Evolutionary conservation across 139 green algal genomes (phyloP).

Genomic region (Chlorella sp.): DNA sequence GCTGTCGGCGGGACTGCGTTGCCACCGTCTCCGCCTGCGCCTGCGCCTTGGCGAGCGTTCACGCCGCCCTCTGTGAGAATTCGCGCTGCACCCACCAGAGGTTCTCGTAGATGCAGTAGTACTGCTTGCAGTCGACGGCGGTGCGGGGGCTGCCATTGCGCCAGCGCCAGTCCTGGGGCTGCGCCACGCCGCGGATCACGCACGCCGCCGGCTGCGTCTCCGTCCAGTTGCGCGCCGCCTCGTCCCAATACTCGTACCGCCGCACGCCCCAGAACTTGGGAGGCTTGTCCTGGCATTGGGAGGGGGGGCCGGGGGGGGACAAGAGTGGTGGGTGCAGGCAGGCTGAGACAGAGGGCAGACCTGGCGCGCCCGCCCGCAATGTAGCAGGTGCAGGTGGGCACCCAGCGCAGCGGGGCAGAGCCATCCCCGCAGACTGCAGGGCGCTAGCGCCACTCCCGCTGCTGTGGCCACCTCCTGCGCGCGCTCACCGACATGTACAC

Average conservation of each 20-base stretch:
- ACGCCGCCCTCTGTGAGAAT: no score
- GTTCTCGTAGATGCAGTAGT: constrained; percentile 57
- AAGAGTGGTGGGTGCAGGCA: no score
- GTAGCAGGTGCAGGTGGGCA: not conserved
- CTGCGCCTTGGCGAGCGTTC: no score
- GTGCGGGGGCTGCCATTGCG: constrained; percentile 53
- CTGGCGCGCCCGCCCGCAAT: not conserved
- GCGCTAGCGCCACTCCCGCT: not conserved
- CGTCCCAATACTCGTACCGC: constrained; percentile 73
- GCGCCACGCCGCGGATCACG: constrained; percentile 24
- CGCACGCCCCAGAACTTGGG: constrained; percentile 40
- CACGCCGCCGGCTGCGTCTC: constrained; percentile 54
- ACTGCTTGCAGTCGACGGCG: constrained; percentile 51
- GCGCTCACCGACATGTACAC: constrained; percentile 24
- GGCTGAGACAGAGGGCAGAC: no score
- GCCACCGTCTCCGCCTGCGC: no score
- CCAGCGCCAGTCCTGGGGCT: constrained; percentile 43
- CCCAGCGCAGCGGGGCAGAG: not conserved
- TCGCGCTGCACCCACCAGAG: constrained; percentile 38
- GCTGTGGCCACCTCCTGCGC: not conserved
- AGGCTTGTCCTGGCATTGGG: not conserved
- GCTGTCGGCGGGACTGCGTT: no score
- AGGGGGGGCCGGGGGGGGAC: no score
- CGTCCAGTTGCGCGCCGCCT: constrained; percentile 35
- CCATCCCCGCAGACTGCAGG: not conserved